Base-by-base conservation (phyloP, 1,139 yeast species). In the Blastobotrys malaysiensis region DNA sequence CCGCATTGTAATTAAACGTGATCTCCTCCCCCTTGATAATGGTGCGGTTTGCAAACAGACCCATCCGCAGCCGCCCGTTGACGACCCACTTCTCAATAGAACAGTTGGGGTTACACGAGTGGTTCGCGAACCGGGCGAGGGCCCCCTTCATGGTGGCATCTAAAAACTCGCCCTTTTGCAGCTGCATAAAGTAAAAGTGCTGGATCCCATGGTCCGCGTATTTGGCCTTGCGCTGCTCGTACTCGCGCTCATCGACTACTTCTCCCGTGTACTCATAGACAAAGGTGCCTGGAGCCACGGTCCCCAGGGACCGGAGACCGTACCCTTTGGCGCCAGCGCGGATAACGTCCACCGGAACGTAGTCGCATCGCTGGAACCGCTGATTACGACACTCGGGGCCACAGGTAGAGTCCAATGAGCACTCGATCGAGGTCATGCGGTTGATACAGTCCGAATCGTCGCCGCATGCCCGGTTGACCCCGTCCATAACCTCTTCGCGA, bases 1-100 rank as follows among this genome's bases (percentile, higher is more conserved):
- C 99, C 24, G 93, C 98, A 66, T 93, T 93, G 70, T 93, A 93
- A 71, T 93, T 97, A 72, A 93, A 91, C 0, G 97, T 88, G 59
- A 93, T 83, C 68, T 93, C 99, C 69, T 93, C 98, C 49, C 97
- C 97, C 54, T 71, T 71, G n/a, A 63, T 56, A 54, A 93, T 88
- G 36, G 75, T 71, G 60, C 96, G 76, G 63, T 87, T 86, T 52
- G 97, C 88, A 69, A 93, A 93, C 21, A 93, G 88, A 43, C 99
- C 99, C 98, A 93, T 93, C 62, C 90, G 79, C 57, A 89, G 77
- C 67, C 88, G 86, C 60, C 87, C 88, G 19, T 91, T 93, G 14
- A 93, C 98, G 18, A 90, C 95, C 99, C 99, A 93, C 73, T 93
- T 93, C 69, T 91, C 97, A 46, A 93, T 96, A 65, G 81, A 89